Evolutionary conservation across 2,329 filamentous ascomycete genomes (phyloP).

Genomic region (Cladosporium oxysporum): DNA sequence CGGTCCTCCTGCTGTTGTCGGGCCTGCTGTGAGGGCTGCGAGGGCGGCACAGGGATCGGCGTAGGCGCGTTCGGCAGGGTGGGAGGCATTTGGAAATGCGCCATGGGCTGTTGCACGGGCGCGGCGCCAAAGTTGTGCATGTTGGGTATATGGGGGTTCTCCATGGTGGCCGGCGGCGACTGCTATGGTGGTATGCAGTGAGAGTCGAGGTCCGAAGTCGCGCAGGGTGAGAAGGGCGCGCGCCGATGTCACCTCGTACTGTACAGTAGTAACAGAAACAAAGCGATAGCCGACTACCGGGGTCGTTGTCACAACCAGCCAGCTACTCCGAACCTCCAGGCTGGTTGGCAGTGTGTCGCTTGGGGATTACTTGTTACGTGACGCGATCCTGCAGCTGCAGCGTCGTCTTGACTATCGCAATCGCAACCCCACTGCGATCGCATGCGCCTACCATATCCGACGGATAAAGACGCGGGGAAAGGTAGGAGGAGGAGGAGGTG

Average conservation of each 20-base stretch:
- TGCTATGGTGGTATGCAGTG: neutral
- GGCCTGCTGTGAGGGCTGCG: neutral
- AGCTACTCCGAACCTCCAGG: neutral
- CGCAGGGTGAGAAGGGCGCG: conserved; percentile 16
- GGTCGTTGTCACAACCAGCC: neutral
- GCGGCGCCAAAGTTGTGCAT: conserved; percentile 22
- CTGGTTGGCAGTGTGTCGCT: neutral
- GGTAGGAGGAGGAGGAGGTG: neutral
- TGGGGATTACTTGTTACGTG: conserved; percentile 10
- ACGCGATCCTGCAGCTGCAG: conserved; percentile 14
- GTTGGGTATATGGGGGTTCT: conserved; percentile 20
- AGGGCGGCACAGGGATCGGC: conserved; percentile 14
- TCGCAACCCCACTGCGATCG: conserved; percentile 16
- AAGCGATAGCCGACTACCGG: conserved; percentile 17
- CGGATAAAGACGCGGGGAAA: neutral
- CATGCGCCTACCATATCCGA: conserved; percentile 14
- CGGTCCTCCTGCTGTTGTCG: conserved; percentile 29
- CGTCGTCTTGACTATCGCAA: conserved; percentile 14
- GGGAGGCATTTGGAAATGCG: conserved; percentile 26
- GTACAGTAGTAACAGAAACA: neutral
- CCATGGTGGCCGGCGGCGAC: conserved; percentile 17
- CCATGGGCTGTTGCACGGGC: conserved; percentile 19
- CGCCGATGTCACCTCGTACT: conserved; percentile 2
- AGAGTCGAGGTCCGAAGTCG: conserved; percentile 10
- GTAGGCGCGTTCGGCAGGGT: conserved; percentile 23